Conservation (phyloP, 139 green algal species). For the Ettlia oleoabundans region DNA sequence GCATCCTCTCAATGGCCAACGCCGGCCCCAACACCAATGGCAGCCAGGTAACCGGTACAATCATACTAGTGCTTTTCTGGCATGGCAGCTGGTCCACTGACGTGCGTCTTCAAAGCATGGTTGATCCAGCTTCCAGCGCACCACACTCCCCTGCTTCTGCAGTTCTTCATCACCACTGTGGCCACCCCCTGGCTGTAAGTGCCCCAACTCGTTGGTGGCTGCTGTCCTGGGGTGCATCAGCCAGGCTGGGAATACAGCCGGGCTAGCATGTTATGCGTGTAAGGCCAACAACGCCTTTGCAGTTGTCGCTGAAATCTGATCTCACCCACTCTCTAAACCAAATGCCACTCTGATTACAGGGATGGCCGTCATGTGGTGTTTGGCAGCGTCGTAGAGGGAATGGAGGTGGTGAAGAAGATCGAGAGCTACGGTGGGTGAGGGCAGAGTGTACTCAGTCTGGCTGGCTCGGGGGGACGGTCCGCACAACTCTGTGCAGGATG, state of each 20-base stretch:
- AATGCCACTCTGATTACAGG: conserved; percentile 25
- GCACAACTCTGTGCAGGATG: too few species aligned
- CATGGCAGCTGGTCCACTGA: not conserved
- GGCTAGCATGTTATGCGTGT: too few species aligned
- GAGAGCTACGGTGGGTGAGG: too few species aligned
- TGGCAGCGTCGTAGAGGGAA: conserved; percentile 73
- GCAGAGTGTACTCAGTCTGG: too few species aligned
- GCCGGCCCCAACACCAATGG: conserved; percentile 80
- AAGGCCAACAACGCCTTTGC: too few species aligned
- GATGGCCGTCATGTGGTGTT: conserved; percentile 77
- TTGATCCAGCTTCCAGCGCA: conserved; percentile 21
- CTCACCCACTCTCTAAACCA: not conserved
- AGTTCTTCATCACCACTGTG: conserved; percentile 66
- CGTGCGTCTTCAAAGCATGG: not conserved
- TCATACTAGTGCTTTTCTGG: too few species aligned
- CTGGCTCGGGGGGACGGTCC: too few species aligned
- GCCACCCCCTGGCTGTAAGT: conserved; percentile 44
- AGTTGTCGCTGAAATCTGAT: too few species aligned
- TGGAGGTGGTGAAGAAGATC: conserved; percentile 67
- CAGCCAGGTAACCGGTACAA: too few species aligned
- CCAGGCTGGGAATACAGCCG: too few species aligned
- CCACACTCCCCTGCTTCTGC: not conserved
- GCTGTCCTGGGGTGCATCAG: not conserved
- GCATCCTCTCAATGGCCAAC: conserved; percentile 91
- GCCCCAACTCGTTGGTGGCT: not conserved